These are phyloP conservation scores for Exophiala oligosperma DNA, from an alignment of 2,329 filamentous ascomycete species.

Conservation along the genomic window DNA sequence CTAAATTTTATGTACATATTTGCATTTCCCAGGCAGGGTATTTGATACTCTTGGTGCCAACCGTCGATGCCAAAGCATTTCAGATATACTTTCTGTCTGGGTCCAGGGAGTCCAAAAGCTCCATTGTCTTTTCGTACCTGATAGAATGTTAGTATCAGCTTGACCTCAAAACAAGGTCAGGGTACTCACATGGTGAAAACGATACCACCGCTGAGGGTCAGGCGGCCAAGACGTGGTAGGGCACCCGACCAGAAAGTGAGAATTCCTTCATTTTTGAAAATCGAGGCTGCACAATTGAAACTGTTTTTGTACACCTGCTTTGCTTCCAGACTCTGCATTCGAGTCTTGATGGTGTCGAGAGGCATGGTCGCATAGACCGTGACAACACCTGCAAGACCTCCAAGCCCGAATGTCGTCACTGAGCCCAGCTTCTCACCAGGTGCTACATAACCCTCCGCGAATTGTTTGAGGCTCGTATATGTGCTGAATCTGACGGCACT, in stretches of 20 bases:
- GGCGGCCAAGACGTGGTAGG: slow-evolving; percentile 75
- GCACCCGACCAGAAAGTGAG: slow-evolving; percentile 94
- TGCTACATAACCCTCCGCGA: slow-evolving; percentile 87
- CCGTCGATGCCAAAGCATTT: slow-evolving; percentile 6
- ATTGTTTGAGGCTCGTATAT: slow-evolving; percentile 86
- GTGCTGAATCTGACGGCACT: slow-evolving; percentile 86
- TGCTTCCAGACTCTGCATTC: slow-evolving; percentile 96
- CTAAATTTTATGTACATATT: background rate
- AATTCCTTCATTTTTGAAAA: slow-evolving; percentile 86
- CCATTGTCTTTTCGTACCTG: slow-evolving; percentile 92
- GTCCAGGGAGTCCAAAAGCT: slow-evolving; percentile 75
- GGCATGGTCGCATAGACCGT: slow-evolving; percentile 73
- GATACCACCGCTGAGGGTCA: slow-evolving; percentile 92
- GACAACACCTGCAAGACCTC: slow-evolving; percentile 82
- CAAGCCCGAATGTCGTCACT: slow-evolving; percentile 84
- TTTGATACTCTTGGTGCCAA: background rate
- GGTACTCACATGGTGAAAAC: slow-evolving; percentile 82
- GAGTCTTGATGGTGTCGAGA: slow-evolving; percentile 92
- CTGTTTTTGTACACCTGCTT: slow-evolving; percentile 80
- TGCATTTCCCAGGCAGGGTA: background rate
- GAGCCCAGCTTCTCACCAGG: slow-evolving; percentile 93
- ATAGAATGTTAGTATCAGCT: background rate
- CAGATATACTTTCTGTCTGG: slow-evolving; percentile 82
- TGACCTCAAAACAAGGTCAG: background rate
- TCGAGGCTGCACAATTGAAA: slow-evolving; percentile 75